Conservation (phyloP, 2,329 filamentous ascomycete genomes). For the Myriosclerotinia scirpicola region DNA sequence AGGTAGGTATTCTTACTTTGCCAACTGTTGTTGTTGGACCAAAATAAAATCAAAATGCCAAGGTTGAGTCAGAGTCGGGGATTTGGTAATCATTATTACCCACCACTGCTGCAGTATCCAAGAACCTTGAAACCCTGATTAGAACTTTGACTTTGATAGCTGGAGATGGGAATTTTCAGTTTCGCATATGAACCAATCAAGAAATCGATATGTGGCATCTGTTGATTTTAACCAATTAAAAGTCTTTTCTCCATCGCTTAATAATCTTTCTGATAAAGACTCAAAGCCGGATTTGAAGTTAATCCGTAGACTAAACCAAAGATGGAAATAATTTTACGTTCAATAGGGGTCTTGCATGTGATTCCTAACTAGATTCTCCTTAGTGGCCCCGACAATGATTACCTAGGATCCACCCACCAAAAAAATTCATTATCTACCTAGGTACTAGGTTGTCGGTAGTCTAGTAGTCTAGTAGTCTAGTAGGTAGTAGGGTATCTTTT, state of each 20-base stretch:
- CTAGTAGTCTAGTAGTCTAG: too few relatives aligned
- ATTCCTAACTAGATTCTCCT: neutral
- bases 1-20: too few relatives aligned
- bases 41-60: too few relatives aligned
- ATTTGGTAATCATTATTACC: too few relatives aligned
- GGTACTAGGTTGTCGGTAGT: too few relatives aligned
- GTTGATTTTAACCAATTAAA: neutral
- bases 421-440: conserved; percentile 17
- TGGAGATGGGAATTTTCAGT: conserved; percentile 17
- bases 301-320: neutral
- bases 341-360: conserved; percentile 1
- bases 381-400: conserved; percentile 5
- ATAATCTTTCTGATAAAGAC: neutral
- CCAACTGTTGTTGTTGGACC: too few relatives aligned
- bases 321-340: neutral
- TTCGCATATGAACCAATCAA: conserved; percentile 18
- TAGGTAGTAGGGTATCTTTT: neutral
- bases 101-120: too few relatives aligned
- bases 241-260: too few relatives aligned
- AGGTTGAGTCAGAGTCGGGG: too few relatives aligned
- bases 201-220: neutral
- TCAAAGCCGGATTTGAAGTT: neutral
- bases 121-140: neutral
- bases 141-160: neutral
- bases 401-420: neutral